Evolutionary conservation across 306 rosid genomes (phyloP).

Genomic region (Glycyrrhiza uralensis): DNA sequence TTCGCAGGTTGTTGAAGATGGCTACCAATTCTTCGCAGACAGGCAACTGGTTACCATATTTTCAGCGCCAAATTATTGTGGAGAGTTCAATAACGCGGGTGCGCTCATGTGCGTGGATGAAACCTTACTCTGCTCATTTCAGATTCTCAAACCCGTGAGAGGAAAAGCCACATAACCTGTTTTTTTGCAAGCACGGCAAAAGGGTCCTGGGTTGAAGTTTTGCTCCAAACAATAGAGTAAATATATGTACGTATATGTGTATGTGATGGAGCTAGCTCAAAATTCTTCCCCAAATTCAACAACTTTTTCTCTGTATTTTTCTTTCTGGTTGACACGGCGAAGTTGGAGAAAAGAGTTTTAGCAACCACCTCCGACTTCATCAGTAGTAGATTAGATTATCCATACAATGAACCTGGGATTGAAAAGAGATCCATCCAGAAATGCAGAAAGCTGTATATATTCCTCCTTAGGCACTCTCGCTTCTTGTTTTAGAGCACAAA

Average conservation of each 20-base stretch:
- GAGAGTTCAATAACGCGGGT: constrained; percentile 93
- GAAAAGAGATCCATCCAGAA: neutral
- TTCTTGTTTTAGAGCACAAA: neutral
- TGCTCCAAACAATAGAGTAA: neutral
- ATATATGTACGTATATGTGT: too few species aligned
- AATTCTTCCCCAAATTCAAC: neutral
- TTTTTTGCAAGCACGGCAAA: neutral
- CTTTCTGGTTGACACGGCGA: neutral
- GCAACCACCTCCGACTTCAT: neutral
- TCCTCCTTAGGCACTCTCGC: neutral
- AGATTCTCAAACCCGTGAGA: constrained; percentile 72
- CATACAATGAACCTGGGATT: neutral
- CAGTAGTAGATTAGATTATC: neutral
- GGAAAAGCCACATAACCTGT: constrained; percentile 9
- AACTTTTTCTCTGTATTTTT: neutral
- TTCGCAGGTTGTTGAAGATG: constrained; percentile 90
- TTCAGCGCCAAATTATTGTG: constrained; percentile 93
- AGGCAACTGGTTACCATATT: constrained; percentile 82
- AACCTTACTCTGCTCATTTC: constrained; percentile 86
- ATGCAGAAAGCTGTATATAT: neutral
- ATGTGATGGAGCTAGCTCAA: neutral
- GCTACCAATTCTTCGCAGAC: constrained; percentile 89
- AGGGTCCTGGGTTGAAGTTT: neutral
- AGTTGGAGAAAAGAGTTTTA: neutral
- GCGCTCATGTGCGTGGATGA: constrained; percentile 79